Evolutionary conservation across 164 flowering plant species (phyloP), one percentile per base, ranked within the genome.

Genomic region (Vitis labrusca): DNA sequence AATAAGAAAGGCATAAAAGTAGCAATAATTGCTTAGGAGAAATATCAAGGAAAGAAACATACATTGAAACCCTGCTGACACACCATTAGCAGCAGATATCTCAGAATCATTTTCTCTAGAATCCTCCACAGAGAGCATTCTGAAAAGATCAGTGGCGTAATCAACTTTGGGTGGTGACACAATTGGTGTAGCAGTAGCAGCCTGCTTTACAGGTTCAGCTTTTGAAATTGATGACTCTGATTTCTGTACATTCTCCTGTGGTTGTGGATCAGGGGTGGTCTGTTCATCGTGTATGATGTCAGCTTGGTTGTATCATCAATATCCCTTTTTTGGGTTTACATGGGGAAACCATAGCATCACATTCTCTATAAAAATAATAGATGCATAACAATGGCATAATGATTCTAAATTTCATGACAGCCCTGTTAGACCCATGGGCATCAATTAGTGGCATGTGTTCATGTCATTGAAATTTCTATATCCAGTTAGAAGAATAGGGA

Each of bases 121-220:
- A 48, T 65, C 74, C 17, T 78, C 77, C 79, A 73, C 64, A 71
- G 59, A 71, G 29, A 77, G 82, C 70, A 76, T 50, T 60, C 58
- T 75, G 64, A 80, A 75, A 71, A 81, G 83, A 61, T 77, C 82
- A 61, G 78, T 77, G 14, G 82, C 83, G 69, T 70, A 75, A 66
- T 83, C 85, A 50, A 70, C 73, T 70, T 73, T 77, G 52, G 77
- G 64, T 56, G 72, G 74, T 48, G 71, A 30, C 30, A 63, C 73
- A 29, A 62, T 71, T 17, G 75, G 67, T 55, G 49, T 64, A 44
- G 61, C 44, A 67, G 10, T 54, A 57, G 44, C 59, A 44, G 66
- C 67, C 59, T 60, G 23, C 44, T 67, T 66, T 16, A 8, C 57
- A 15, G 61, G 12, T 47, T 74, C 80, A 71, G 61, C 48, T 19